These are phyloP conservation scores for Trichothecium sympodiale DNA, from an alignment of 2,329 filamentous ascomycete species.

Conservation along the genomic window DNA sequence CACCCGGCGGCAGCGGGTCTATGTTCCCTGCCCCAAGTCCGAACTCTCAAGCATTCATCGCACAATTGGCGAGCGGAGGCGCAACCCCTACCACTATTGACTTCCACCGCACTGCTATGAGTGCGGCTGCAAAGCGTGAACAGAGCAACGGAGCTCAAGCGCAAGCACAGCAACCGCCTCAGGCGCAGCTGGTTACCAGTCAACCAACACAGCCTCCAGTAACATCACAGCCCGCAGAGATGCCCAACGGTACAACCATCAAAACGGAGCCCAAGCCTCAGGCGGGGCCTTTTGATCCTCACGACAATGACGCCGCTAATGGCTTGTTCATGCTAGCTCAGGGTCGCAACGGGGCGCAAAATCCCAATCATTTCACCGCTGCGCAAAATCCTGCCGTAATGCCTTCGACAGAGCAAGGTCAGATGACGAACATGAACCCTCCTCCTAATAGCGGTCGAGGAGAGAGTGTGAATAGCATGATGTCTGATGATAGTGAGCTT, in stretches of 20 bases:
- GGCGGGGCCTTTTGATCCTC: conserved; percentile 66
- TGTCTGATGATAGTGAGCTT: conserved; percentile 63
- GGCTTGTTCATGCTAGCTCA: conserved; percentile 85
- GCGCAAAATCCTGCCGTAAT: conserved; percentile 32
- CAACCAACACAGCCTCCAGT: conserved; percentile 13
- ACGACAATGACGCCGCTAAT: conserved; percentile 92
- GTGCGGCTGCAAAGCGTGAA: conserved; percentile 56
- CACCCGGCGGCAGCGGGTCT: conserved; percentile 86
- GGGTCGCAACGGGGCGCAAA: conserved; percentile 48
- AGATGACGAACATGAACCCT: conserved; percentile 20
- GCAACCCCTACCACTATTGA: conserved; percentile 86
- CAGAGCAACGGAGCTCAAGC: conserved; percentile 28
- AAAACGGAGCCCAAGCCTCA: conserved; percentile 40
- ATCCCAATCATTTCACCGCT: conserved; percentile 34
- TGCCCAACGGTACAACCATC: conserved; percentile 26
- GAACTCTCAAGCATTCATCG: conserved; percentile 73
- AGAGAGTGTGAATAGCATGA: conserved; percentile 58
- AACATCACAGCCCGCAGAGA: conserved; percentile 47
- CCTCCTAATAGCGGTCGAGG: conserved; percentile 41
- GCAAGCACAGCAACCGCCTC: conserved; percentile 12
- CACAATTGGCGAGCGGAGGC: conserved; percentile 66
- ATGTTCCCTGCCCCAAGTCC: conserved; percentile 94
- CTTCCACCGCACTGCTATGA: conserved; percentile 88
- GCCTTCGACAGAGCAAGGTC: conserved; percentile 20
- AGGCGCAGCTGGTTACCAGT: conserved; percentile 12